These are phyloP conservation scores for Schoenoplectus tabernaemontani DNA, from an alignment of 202 grass and related monocot genomes.

Conservation along the genomic window DNA sequence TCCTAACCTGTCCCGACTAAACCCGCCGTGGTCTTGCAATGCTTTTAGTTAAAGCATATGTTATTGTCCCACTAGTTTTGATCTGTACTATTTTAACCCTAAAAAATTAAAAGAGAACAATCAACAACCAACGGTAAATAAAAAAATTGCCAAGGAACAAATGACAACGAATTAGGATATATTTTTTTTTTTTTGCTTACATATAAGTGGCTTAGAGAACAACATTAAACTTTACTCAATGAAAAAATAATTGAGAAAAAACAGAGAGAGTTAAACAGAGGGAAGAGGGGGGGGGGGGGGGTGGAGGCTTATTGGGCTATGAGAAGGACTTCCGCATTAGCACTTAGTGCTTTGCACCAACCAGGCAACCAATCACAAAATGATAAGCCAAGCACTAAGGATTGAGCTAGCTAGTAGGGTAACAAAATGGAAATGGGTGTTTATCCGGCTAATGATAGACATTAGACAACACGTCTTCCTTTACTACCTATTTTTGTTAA, in stretches of 20 bases:
- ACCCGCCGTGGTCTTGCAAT: neutral
- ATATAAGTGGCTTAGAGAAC: neutral
- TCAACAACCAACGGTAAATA: neutral
- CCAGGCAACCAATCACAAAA: neutral
- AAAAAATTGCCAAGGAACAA: neutral
- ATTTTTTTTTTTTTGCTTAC: neutral
- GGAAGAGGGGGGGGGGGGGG: neutral
- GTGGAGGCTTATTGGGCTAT: neutral
- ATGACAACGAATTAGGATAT: neutral
- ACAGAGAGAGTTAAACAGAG: neutral
- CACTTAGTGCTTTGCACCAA: constrained; percentile 2
- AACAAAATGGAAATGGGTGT: no score
- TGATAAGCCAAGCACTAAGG: constrained; percentile 12
- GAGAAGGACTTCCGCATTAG: neutral
- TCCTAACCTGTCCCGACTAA: no score
- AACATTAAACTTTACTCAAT: neutral
- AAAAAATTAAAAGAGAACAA: neutral
- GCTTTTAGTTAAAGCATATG: neutral
- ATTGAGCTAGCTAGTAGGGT: no score
- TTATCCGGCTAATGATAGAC: no score
- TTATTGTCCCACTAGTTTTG: neutral
- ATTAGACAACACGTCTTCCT: no score
- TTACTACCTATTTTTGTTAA: no score
- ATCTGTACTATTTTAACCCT: neutral
- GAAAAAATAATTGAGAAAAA: no score